Conservation (phyloP, 176 grass and related monocot species). For the Tillandsia fasciculata region DNA sequence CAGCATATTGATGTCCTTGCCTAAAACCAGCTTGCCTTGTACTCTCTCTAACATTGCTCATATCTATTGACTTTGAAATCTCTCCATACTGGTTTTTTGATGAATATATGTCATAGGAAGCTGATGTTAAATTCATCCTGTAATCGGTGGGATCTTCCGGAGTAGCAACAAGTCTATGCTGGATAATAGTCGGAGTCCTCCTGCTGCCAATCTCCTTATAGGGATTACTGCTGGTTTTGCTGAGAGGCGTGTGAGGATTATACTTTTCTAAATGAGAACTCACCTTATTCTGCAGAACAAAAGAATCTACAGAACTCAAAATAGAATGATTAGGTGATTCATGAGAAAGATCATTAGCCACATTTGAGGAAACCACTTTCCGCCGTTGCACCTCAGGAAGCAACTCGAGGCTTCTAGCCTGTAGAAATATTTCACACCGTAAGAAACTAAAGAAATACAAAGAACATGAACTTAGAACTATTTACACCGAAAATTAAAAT, state of each 20-base stretch:
- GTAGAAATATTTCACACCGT: constrained; percentile 15
- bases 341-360: constrained; percentile 24
- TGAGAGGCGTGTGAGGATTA: constrained; percentile 27
- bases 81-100: constrained; percentile 27
- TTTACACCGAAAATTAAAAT: too few relatives aligned
- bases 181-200: constrained; percentile 36
- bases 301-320: constrained; percentile 21
- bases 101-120: constrained; percentile 22
- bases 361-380: constrained; percentile 29
- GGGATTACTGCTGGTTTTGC: constrained; percentile 19
- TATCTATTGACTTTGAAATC: constrained; percentile 26
- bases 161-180: constrained; percentile 22
- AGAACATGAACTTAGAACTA: too few relatives aligned
- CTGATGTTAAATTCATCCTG: constrained; percentile 27
- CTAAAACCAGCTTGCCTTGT: constrained; percentile 28
- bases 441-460: background rate
- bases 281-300: constrained; percentile 36
- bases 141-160: constrained; percentile 20
- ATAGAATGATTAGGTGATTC: constrained; percentile 23
- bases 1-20: constrained; percentile 24
- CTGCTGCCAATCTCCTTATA: constrained; percentile 35
- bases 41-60: constrained; percentile 28
- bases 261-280: constrained; percentile 14
- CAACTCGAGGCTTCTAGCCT: constrained; percentile 57
- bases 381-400: constrained; percentile 59